Percentiles rank a stretch among this genome's conserved stretches.
These are phyloP conservation scores for Carex kokanica DNA, from an alignment of 176 grass and related monocot genomes.

Conservation along the genomic window DNA sequence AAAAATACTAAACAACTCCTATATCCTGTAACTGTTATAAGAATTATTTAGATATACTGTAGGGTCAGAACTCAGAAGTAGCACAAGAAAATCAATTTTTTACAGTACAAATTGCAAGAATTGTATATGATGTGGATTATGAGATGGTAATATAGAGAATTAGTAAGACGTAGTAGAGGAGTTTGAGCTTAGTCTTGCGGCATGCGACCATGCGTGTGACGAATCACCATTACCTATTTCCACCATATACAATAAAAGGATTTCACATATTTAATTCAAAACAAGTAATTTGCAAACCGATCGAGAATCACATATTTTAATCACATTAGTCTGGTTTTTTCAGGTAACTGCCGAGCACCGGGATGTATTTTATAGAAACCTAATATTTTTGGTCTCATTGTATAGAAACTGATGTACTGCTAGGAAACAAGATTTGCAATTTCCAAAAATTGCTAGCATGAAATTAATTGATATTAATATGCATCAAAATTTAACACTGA, in stretches of 20 bases:
- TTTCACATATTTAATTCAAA: conserved; percentile 4
- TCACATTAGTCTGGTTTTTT: not conserved
- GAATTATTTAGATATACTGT: not conserved
- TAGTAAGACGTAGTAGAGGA: not conserved
- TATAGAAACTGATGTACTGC: not conserved
- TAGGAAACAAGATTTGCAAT: not conserved
- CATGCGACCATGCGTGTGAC: not conserved
- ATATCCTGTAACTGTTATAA: not conserved
- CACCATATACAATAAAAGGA: conserved; percentile 11
- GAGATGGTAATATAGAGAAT: not conserved
- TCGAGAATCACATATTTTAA: not conserved
- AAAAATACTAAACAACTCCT: not conserved
- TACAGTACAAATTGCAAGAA: not conserved
- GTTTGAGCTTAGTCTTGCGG: conserved; percentile 24
- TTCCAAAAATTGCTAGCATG: not conserved
- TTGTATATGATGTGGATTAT: not conserved
- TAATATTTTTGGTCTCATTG: not conserved
- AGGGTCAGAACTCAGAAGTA: not conserved
- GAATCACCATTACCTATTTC: conserved; percentile 27
- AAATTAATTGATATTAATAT: not conserved
- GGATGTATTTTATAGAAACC: not conserved
- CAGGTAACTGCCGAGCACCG: not conserved
- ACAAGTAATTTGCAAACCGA: not conserved
- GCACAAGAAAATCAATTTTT: not conserved
- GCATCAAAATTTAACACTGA: not conserved